These are phyloP conservation scores for Vaccinium darrowii DNA, from an alignment of 148 eudicot genomes.

Conservation along the genomic window DNA sequence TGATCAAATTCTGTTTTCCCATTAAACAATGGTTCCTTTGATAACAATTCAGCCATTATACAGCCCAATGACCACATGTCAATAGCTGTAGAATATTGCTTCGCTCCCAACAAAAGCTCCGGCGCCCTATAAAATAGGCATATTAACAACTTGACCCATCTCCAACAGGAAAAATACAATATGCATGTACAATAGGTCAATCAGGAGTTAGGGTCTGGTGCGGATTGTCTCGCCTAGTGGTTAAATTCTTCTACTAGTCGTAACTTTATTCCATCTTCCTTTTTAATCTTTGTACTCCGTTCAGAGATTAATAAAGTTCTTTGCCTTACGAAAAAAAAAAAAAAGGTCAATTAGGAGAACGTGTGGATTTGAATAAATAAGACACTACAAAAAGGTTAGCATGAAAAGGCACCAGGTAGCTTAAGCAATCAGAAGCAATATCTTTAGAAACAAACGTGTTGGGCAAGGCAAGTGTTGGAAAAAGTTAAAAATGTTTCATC, in stretches of 20 bases:
- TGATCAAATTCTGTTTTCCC: conserved; percentile 91
- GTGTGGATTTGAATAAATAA: conserved; percentile 48
- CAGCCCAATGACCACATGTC: conserved; percentile 99
- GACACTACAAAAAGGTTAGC: conserved; percentile 57
- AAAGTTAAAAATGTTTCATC: neutral
- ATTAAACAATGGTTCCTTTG: conserved; percentile 79
- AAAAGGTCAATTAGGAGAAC: neutral
- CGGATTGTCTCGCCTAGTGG: too few relatives aligned
- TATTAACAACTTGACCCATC: neutral
- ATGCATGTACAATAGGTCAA: conserved; percentile 15
- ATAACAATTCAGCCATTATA: conserved; percentile 86
- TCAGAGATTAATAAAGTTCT: too few relatives aligned
- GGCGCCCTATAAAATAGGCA: conserved; percentile 55
- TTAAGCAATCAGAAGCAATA: neutral
- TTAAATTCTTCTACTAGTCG: too few relatives aligned
- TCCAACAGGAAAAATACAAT: neutral
- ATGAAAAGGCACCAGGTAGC: conserved; percentile 11
- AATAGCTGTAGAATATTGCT: conserved; percentile 87
- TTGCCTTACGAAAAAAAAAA: too few relatives aligned
- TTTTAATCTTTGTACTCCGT: too few relatives aligned
- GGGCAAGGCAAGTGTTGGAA: neutral
- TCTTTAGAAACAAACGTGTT: neutral
- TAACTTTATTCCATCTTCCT: too few relatives aligned
- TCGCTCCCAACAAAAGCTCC: conserved; percentile 83
- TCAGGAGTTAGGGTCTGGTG: too few relatives aligned